A percentile compares a stretch with the other conserved stretches of the same genome.
These are phyloP conservation scores for Leishmania arabica DNA, from an alignment of 208 protist species.

Conservation along the genomic window DNA sequence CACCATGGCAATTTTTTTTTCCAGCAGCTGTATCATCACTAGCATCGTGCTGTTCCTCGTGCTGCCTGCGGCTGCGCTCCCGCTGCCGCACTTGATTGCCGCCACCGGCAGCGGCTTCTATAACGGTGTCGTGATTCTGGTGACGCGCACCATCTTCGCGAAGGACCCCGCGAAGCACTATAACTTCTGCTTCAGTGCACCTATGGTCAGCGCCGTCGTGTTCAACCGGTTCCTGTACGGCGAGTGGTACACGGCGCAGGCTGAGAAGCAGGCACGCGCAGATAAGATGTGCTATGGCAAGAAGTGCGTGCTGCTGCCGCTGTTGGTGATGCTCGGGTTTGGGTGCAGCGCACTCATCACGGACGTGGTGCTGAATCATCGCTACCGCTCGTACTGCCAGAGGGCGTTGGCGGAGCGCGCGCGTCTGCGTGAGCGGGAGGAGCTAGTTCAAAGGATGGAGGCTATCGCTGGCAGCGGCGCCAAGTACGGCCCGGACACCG, in stretches of 20 bases:
- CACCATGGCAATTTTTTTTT: conserved; percentile 45
- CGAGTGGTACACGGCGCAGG: conserved; percentile 72
- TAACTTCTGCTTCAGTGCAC: conserved; percentile 53
- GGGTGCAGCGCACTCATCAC: conserved; percentile 32
- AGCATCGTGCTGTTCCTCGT: conserved; percentile 45
- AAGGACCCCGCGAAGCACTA: conserved; percentile 76
- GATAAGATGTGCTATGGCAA: conserved; percentile 42
- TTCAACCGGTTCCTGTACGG: conserved; percentile 72
- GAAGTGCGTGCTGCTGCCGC: conserved; percentile 48
- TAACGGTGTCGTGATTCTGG: conserved; percentile 40
- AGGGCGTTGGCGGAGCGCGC: conserved; percentile 49
- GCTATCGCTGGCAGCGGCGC: background rate
- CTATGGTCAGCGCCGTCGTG: conserved; percentile 38
- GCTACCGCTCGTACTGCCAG: conserved; percentile 45
- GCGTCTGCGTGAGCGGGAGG: conserved; percentile 32
- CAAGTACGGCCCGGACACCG: background rate
- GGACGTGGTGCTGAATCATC: conserved; percentile 33
- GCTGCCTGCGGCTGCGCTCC: conserved; percentile 39
- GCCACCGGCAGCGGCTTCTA: conserved; percentile 63
- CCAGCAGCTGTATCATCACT: conserved; percentile 41
- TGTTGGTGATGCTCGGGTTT: conserved; percentile 44
- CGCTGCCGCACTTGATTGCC: conserved; percentile 53
- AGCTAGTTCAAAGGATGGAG: background rate
- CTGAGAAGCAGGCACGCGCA: conserved; percentile 38
- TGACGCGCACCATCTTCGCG: conserved; percentile 69